Evolutionary conservation across 345 rosid species (phyloP).

Genomic region (Hibiscus syriacus): DNA sequence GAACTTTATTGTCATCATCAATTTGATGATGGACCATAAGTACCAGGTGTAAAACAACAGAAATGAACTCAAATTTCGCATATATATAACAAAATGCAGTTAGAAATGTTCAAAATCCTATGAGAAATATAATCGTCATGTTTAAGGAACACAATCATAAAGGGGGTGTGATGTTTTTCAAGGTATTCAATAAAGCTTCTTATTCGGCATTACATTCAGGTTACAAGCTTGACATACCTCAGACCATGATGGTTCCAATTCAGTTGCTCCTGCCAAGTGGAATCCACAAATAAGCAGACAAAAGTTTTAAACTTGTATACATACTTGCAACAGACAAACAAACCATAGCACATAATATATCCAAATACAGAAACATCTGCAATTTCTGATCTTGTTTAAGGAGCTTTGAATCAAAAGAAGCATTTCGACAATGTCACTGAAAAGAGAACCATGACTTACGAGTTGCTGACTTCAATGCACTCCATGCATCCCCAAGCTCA

Average conservation of each 20-base stretch:
- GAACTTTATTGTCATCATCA: neutral
- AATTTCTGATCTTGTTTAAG: neutral
- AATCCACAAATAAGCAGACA: neutral
- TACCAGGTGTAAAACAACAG: neutral
- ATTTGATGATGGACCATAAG: neutral
- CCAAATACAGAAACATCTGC: neutral
- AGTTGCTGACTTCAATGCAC: slow-evolving; percentile 68
- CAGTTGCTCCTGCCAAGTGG: slow-evolving; percentile 62
- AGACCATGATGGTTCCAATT: slow-evolving; percentile 70
- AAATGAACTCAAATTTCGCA: neutral
- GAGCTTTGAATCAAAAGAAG: neutral
- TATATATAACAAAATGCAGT: neutral
- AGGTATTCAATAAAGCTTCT: neutral
- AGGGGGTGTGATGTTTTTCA: neutral
- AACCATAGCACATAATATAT: neutral
- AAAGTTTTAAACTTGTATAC: neutral
- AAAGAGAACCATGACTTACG: slow-evolving; percentile 27
- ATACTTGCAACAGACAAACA: neutral
- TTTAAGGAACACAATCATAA: neutral
- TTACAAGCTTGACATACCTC: slow-evolving; percentile 58
- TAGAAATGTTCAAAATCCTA: neutral
- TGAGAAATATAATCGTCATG: neutral
- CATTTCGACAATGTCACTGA: neutral
- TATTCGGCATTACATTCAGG: no score
- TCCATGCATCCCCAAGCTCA: slow-evolving; percentile 84